Conservation (phyloP, 805 yeast genomes). For the Kluyveromyces starmeri region DNA sequence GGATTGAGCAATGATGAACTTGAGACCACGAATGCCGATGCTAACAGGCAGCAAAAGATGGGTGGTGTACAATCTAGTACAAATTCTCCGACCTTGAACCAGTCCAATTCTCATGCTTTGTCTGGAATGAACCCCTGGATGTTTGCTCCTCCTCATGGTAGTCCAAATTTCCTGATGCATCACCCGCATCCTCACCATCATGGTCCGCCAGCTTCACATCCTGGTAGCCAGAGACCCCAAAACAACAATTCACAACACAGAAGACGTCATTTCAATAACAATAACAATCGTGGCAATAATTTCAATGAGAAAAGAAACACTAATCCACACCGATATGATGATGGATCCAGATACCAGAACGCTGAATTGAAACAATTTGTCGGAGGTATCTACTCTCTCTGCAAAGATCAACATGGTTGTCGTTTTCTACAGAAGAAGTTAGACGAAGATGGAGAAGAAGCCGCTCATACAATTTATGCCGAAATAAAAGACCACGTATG, state of each 20-base stretch:
- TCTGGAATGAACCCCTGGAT: conserved; percentile 20
- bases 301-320: conserved; percentile 4
- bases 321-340: conserved; percentile 35
- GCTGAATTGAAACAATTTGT: conserved; percentile 60
- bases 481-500: conserved; percentile 72
- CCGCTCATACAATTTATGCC: conserved; percentile 67
- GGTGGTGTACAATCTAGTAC: neutral
- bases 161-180: conserved; percentile 12
- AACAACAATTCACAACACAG: conserved; percentile 8
- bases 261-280: conserved; percentile 8
- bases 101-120: neutral
- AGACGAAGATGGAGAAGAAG: conserved; percentile 51
- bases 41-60: conserved; percentile 1
- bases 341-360: conserved; percentile 59
- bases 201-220: conserved; percentile 5
- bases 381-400: conserved; percentile 68
- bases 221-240: conserved; percentile 4
- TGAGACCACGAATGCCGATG: neutral
- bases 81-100: neutral
- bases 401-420: conserved; percentile 96
- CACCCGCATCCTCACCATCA: conserved; percentile 7
- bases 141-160: conserved; percentile 17
- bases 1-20: neutral
- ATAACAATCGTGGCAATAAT: conserved; percentile 17
- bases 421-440: conserved; percentile 83